Percentiles rank a stretch among this genome's conserved stretches.
Conservation (phyloP, 2,329 filamentous ascomycete genomes). For the Akanthomyces lecanii region DNA sequence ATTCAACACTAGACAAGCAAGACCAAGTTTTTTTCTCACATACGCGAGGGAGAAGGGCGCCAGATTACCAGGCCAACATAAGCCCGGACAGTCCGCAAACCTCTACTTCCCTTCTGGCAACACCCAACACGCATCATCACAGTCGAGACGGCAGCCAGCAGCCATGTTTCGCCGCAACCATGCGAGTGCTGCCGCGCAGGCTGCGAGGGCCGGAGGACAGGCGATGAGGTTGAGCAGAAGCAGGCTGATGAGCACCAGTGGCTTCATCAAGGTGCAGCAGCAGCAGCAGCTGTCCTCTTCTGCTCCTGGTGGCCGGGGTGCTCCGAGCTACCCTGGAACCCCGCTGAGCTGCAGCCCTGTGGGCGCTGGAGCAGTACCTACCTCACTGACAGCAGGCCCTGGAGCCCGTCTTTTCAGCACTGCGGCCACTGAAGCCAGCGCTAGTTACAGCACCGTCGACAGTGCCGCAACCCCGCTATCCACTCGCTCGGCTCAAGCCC, state of each 20-base stretch:
- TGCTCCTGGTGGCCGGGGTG: not conserved
- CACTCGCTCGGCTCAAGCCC: not conserved
- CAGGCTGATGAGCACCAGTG: not conserved
- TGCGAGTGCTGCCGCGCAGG: conserved; percentile 8
- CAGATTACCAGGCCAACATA: not conserved
- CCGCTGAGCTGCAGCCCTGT: too few relatives aligned
- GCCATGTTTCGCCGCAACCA: conserved; percentile 13
- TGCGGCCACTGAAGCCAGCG: not conserved
- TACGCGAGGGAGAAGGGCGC: not conserved
- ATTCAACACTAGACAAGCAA: conserved; percentile 12
- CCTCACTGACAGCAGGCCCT: not conserved
- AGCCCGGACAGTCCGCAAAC: not conserved
- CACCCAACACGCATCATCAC: not conserved
- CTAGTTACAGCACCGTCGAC: not conserved
- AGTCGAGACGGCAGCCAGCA: not conserved
- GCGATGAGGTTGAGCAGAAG: not conserved
- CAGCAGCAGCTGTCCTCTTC: not conserved
- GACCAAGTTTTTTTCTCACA: not conserved
- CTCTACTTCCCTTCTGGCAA: not conserved
- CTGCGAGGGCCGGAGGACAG: not conserved
- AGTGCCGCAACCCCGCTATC: conserved; percentile 1
- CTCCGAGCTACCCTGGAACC: not conserved
- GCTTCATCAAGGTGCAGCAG: not conserved
- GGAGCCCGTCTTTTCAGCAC: not conserved
- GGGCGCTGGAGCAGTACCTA: too few relatives aligned